Evolutionary conservation across 768 basidiomycete species (phyloP), one percentile per base, ranked within the genome.

Genomic region (Xerocomellus intermedius): DNA sequence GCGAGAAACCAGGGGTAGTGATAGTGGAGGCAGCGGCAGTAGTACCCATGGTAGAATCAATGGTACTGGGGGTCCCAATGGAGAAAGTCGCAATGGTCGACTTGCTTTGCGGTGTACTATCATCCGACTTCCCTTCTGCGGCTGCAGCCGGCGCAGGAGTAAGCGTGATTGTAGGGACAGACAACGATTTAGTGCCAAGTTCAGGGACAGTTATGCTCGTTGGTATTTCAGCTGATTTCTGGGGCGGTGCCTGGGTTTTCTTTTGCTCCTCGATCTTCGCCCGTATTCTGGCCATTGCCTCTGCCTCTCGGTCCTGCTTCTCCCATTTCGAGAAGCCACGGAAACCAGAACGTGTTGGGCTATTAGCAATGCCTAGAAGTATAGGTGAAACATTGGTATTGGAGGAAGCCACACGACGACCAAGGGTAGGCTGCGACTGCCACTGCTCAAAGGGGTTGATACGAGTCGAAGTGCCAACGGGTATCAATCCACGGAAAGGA

Each of bases 251-350:
- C 35, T 72, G 72, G 57, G 67, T 68, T 56, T 77, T 76, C 64
- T 76, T 76, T 63, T 70, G 72, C 49, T 76, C 75, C 63, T 79
- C 77, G 30, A 73, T 72, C 74, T 72, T 77, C 65, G 69, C 82
- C 46, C 89, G 77, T 62, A 92, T 81, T 64, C 79, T 85, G 63
- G 81, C 80, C 79, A 92, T 86, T 22, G 89, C 87, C 41, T 82
- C 82, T 4, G 90, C 90, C 63, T 93, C 90, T 30, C 89, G 69
- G 61, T 93, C 89, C 68, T 92, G 89, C 57, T 90, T 91, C 69
- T 92, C 90, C 87, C 87, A 91, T 71, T 89, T 91, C 4, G 87
- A 86, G 60, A 83, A 85, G 19, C 77, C 76, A 60, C 75, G 77
- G 3, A 74, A 70, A 42, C 68, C 60, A 26, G 70, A 68, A 16